phyloP scores from a whole-genome alignment of 1,284 basidiomycete species.

The Porogramme epimiltina region DNA sequence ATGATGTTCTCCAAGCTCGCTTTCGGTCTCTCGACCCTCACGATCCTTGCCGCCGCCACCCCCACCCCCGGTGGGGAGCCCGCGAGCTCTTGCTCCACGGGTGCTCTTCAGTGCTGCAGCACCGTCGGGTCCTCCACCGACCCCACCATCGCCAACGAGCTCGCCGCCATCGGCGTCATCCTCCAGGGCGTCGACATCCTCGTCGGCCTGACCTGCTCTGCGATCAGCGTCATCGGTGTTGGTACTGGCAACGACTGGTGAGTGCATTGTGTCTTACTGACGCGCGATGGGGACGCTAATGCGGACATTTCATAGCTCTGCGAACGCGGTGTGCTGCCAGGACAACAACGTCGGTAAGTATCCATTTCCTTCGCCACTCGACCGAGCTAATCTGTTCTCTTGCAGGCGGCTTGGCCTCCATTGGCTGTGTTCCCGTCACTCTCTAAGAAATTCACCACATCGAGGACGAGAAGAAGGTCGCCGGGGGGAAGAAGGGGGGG shows the following conservation, averaged over 20 bases:
- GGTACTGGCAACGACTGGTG: slow-evolving; percentile 24
- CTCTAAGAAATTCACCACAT: too few relatives aligned
- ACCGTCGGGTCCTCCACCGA: slow-evolving; percentile 18
- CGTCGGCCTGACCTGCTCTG: slow-evolving; percentile 24
- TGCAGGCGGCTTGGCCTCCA: slow-evolving; percentile 23
- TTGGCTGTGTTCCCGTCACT: slow-evolving; percentile 25
- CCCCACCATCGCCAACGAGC: slow-evolving; percentile 6
- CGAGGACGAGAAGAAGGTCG: too few relatives aligned
- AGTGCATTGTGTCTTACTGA: slow-evolving; percentile 18
- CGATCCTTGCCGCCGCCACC: slow-evolving; percentile 31
- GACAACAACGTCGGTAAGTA: slow-evolving; percentile 19
- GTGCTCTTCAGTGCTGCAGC: slow-evolving; percentile 34
- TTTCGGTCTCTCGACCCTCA: slow-evolving; percentile 21
- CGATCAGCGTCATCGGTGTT: slow-evolving; percentile 27
- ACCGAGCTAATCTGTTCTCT: background rate
- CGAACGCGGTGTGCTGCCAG: slow-evolving; percentile 16
- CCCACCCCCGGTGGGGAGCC: slow-evolving; percentile 16
- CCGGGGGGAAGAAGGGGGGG: too few relatives aligned
- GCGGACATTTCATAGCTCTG: background rate
- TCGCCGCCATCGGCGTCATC: slow-evolving; percentile 22
- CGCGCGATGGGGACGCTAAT: background rate
- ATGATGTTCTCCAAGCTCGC: slow-evolving; percentile 17
- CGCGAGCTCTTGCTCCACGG: slow-evolving; percentile 26
- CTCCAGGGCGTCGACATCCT: slow-evolving; percentile 16
- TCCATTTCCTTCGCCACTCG: background rate